A percentile compares a stretch with the other conserved stretches of the same genome.
Conservation (phyloP, 768 basidiomycete genomes). For the Phanerodontia chrysosporium region DNA sequence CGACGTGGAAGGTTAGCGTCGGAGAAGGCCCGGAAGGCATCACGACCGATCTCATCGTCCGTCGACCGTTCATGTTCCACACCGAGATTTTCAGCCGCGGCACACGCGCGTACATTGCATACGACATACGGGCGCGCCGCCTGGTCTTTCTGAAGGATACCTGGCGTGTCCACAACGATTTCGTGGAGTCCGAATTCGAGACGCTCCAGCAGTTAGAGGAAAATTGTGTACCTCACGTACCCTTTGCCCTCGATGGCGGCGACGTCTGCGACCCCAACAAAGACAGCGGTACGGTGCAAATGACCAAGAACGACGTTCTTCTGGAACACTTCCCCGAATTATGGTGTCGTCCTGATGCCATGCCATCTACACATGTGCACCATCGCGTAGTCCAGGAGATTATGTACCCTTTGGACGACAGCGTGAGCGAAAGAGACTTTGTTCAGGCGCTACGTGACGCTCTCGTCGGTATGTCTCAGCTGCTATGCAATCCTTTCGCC, state of each 20-base stretch:
- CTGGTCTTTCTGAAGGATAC: constrained; percentile 11
- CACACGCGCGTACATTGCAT: constrained; percentile 8
- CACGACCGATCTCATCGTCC: neutral
- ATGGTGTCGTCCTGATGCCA: neutral
- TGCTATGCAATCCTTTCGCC: neutral
- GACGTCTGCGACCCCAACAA: neutral
- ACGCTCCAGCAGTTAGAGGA: neutral
- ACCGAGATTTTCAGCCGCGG: neutral
- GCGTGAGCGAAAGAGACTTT: neutral
- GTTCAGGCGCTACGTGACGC: constrained; percentile 6
- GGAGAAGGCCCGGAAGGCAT: neutral
- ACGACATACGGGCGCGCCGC: neutral
- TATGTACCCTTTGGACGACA: neutral
- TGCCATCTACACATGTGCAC: neutral
- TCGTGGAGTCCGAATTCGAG: neutral
- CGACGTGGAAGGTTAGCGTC: neutral
- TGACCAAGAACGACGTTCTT: neutral
- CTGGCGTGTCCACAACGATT: neutral
- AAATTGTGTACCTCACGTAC: neutral
- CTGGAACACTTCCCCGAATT: no score
- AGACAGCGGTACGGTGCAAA: neutral
- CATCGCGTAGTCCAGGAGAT: constrained; percentile 10
- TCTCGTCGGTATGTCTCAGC: constrained; percentile 1
- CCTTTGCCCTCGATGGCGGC: neutral
- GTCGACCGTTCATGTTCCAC: neutral